Base-by-base conservation (phyloP, 176 grass and related monocot genomes). In the Avena insularis region DNA sequence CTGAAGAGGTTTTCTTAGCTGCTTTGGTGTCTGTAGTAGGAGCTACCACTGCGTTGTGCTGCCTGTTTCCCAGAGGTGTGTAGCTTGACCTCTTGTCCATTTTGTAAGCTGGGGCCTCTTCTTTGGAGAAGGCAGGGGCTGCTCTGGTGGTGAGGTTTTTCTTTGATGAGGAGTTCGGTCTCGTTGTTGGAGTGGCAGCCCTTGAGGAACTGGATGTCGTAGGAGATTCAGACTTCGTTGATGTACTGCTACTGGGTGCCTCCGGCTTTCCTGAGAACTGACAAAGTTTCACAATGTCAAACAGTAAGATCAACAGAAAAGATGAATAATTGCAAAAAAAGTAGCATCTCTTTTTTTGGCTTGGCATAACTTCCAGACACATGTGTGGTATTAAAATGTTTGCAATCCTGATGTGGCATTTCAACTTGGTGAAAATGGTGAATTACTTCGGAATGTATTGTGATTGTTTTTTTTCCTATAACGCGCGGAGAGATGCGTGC, bases 11-110 rank as follows among this genome's bases (percentile, higher is more conserved):
- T 79, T 85, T 93, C 81, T 85, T 87, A 2, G 75, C 49, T 66
- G 63, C 35, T 58, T 87, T 87, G 48, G 74, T 17, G 23, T 31
- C 74, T 54, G 77, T 27, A 25, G 71, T n/a, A 29, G 88, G 61
- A 73, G 15, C 67, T 55, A 17, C 33, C 60, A 56, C 38, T 48
- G 74, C 19, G 65, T 73, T 83, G 17, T 91, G 82, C 8, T 82
- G 82, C 14, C 23, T 88, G 45, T 85, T 85, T 51, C 78, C 70
- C 86, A 87, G 82, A 72, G 78, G 69, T 72, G 82, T 90, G 21
- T 85, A 87, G 64, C 88, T 90, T 72, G 91, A 90, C 71, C 49
- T 90, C 71, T 90, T 90, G 19, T 90, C 82, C 19, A 85, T 84
- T 71, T 77, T 88, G 67, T 79, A 91, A 56, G 79, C 19, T n/a